phyloP scores from a whole-genome alignment of 305 asterid species.

The Caryopteris hybrid region DNA sequence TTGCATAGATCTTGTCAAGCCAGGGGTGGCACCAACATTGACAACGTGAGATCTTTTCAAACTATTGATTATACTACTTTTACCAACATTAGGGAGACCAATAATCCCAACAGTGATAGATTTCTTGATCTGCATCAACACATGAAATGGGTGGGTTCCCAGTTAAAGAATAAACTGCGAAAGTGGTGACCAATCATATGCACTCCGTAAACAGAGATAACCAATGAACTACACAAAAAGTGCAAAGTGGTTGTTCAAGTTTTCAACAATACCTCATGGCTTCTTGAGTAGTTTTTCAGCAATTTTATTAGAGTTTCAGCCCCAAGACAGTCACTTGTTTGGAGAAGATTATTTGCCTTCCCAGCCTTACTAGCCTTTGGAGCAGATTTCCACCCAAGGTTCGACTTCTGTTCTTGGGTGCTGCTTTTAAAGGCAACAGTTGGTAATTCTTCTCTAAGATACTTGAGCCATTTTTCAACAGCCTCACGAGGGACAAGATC shows the following conservation, averaged over 20 bases:
- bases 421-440: constrained; percentile 74
- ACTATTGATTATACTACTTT: constrained; percentile 83
- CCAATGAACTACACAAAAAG: background rate
- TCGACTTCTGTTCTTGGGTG: constrained; percentile 91
- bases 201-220: background rate
- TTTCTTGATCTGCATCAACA: constrained; percentile 58
- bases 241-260: background rate
- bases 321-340: constrained; percentile 88
- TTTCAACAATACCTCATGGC: constrained; percentile 50
- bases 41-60: constrained; percentile 76
- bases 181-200: background rate
- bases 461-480: constrained; percentile 91
- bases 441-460: constrained; percentile 85
- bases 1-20: constrained; percentile 84
- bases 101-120: constrained; percentile 81
- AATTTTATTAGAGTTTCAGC: constrained; percentile 48
- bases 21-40: constrained; percentile 88
- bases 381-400: constrained; percentile 93
- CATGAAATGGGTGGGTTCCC: constrained; percentile 1
- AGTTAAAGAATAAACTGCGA: background rate
- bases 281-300: constrained; percentile 88
- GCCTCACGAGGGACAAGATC: constrained; percentile 97
- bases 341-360: constrained; percentile 26
- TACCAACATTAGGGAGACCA: constrained; percentile 88
- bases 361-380: constrained; percentile 42